Evolutionary conservation across 352 stramenopile species (phyloP).

Genomic region (Pythium rhizo-oryzae): DNA sequence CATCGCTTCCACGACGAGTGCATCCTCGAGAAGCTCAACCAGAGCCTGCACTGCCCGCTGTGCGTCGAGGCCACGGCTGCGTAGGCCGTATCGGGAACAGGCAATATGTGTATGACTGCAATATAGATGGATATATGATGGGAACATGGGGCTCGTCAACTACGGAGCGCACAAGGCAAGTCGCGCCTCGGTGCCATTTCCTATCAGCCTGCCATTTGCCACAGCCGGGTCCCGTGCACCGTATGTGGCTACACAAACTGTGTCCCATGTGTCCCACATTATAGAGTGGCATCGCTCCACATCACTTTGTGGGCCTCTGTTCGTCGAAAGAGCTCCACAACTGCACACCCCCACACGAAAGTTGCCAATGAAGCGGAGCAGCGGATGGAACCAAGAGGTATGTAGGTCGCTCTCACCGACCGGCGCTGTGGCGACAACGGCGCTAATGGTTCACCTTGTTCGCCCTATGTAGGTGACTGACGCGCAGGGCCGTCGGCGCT

Average conservation of each 20-base stretch:
- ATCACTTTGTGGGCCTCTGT: neutral
- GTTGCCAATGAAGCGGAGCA: constrained; percentile 45
- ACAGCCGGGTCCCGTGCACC: no score
- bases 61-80: constrained; percentile 31
- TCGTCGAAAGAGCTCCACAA: neutral
- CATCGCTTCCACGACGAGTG: constrained; percentile 89
- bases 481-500: constrained; percentile 72
- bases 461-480: constrained; percentile 56
- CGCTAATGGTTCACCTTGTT: neutral
- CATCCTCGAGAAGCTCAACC: constrained; percentile 83
- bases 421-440: neutral
- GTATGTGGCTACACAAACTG: no score
- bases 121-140: neutral
- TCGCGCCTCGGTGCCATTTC: no score
- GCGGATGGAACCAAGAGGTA: constrained; percentile 65
- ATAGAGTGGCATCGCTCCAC: neutral
- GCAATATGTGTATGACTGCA: neutral
- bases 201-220: no score
- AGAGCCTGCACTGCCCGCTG: constrained; percentile 64
- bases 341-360: neutral
- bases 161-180: no score
- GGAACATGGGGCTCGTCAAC: neutral
- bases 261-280: neutral
- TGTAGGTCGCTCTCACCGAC: neutral
- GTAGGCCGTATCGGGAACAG: neutral